Conservation (phyloP, 345 rosid species). For the Physaria fendleri region DNA sequence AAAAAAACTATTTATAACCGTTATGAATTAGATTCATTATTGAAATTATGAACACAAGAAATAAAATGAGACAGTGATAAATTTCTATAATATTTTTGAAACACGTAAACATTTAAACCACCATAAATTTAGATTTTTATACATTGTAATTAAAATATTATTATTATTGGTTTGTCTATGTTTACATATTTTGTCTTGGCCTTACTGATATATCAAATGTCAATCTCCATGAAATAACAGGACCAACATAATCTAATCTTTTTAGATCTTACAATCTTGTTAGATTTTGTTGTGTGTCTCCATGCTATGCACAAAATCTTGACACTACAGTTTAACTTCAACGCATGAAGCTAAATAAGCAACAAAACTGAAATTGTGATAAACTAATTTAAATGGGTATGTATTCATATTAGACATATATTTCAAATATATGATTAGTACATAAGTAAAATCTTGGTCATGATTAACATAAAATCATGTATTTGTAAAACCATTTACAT, state of each 20-base stretch:
- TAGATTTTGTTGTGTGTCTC: constrained; percentile 13
- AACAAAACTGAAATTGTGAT: background rate
- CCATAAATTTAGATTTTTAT: background rate
- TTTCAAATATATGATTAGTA: no score
- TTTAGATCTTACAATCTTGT: constrained; percentile 10
- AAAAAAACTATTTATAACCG: background rate
- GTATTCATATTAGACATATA: no score
- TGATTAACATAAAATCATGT: no score
- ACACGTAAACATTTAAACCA: background rate
- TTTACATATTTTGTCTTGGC: constrained; percentile 13
- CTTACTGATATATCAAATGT: constrained; percentile 16
- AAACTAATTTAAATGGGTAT: background rate
- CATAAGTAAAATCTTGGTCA: no score
- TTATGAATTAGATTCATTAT: background rate
- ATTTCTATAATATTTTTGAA: background rate
- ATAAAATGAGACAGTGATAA: background rate
- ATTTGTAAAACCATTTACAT: no score
- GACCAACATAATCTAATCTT: background rate
- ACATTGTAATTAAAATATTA: background rate
- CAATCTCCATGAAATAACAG: constrained; percentile 20
- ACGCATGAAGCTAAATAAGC: background rate
- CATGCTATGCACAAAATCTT: background rate
- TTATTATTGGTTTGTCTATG: constrained; percentile 1
- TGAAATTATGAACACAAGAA: background rate
- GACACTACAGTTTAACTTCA: background rate